Evolutionary conservation across 257 asterid species (phyloP), one percentile per base, ranked within the genome.

Genomic region (Linderniella brevidens): DNA sequence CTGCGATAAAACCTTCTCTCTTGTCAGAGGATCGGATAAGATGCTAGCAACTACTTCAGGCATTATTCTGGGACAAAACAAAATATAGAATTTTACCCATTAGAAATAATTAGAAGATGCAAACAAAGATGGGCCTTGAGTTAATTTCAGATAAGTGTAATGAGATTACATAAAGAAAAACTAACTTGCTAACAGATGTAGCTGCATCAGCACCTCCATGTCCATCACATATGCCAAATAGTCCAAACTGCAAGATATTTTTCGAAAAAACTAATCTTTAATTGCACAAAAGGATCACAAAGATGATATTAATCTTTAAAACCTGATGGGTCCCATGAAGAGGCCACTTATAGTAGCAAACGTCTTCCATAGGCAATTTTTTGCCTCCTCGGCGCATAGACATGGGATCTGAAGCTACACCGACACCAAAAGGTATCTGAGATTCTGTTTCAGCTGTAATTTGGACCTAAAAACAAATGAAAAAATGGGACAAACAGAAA

Each of bases 171-270:
- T 50, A 38, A 59, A 48, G 35, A 59, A 63, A 60, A n/a, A 76
- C 85, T 77, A 58, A 90, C 99, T 85, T 80, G 94, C 94, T 75
- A 58, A 72, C 94, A 55, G 86, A 74, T 44, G 68, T 64, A 42
- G 96, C 94, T 44, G 96, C 96, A 66, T 72, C 75, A 38, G 75
- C 86, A 64, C 94, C 96, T 37, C 96, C 96, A 61, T 86, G 96
- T 48, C 96, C 96, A 49, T 86, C 96, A 11, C 85, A 86, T 63
- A 86, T 73, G 52, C 82, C 84, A 43, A 86, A 86, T 58, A 86
- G 58, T 55, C 94, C 96, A 60, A 86, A 79, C 94, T 86, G 78
- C 76, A 62, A 69, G 25, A 55, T 19, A 51, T 40, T 57, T 58
- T 19, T 44, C 40, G 41, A 50, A 49, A 48, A 49, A 60, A 19